These are phyloP conservation scores for Glycine latifolia DNA, from an alignment of 306 rosid genomes.

Conservation along the genomic window DNA sequence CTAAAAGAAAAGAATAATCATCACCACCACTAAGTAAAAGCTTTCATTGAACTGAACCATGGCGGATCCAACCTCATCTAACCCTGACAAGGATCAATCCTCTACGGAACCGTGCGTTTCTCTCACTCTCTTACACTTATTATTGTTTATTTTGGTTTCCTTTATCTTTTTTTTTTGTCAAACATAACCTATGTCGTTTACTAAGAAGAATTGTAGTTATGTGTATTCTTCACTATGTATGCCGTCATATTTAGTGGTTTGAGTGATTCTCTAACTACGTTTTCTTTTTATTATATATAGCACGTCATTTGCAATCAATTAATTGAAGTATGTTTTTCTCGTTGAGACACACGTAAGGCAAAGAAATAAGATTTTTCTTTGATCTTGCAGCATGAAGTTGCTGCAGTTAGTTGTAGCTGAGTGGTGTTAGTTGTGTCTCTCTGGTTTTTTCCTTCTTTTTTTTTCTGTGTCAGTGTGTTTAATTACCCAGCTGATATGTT, in stretches of 20 bases:
- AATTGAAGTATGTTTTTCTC: background rate
- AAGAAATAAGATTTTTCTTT: no score
- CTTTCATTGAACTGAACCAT: slow-evolving; percentile 35
- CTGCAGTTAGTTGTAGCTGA: slow-evolving; percentile 9
- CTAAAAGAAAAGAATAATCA: background rate
- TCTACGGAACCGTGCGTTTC: slow-evolving; percentile 46
- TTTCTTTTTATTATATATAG: background rate
- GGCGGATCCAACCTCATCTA: slow-evolving; percentile 41
- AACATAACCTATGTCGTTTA: background rate
- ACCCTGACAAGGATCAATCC: slow-evolving; percentile 24
- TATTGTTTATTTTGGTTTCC: background rate
- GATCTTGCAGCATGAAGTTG: background rate
- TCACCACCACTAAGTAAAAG: background rate
- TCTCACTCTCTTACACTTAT: background rate
- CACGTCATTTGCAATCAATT: background rate
- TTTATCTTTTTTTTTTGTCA: background rate
- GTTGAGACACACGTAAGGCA: no score
- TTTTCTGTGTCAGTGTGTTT: background rate
- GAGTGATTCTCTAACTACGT: background rate
- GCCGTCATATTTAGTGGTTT: background rate
- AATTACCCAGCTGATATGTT: background rate
- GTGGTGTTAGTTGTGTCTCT: background rate
- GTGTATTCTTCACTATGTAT: background rate
- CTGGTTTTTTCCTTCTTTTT: background rate
- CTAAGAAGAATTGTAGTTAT: background rate